Percentiles rank a stretch among this genome's conserved stretches.
These are phyloP conservation scores for Tricholoma matsutake DNA, from an alignment of 768 basidiomycete species.

Conservation along the genomic window DNA sequence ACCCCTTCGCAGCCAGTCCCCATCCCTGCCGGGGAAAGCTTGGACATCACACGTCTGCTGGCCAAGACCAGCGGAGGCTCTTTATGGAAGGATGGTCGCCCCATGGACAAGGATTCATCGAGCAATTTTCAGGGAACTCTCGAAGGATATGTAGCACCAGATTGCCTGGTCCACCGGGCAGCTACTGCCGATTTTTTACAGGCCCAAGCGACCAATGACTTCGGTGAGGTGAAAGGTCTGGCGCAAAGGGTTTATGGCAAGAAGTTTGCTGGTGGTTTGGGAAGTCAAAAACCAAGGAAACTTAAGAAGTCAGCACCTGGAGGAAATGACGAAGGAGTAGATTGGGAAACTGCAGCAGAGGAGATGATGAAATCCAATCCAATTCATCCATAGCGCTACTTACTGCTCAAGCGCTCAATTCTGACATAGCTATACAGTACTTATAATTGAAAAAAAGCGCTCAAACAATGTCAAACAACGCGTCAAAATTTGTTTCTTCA, in stretches of 20 bases:
- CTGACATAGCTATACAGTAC: too few relatives aligned
- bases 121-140: constrained; percentile 29
- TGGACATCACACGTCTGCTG: constrained; percentile 68
- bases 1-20: constrained; percentile 87
- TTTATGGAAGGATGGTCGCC: constrained; percentile 53
- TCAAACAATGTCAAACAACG: constrained; percentile 19
- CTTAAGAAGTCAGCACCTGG: constrained; percentile 25
- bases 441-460: too few relatives aligned
- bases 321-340: constrained; percentile 40
- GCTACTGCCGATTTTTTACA: constrained; percentile 61
- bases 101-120: constrained; percentile 41
- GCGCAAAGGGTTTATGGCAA: constrained; percentile 51
- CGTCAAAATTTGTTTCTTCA: constrained; percentile 12
- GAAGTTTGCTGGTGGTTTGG: constrained; percentile 33
- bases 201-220: constrained; percentile 73
- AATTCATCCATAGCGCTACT: neutral
- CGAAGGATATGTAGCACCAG: constrained; percentile 50
- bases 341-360: constrained; percentile 38
- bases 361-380: constrained; percentile 21
- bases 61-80: constrained; percentile 69
- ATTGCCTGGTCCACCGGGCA: constrained; percentile 68
- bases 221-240: constrained; percentile 67
- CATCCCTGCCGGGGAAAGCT: constrained; percentile 84
- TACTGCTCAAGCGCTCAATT: neutral
- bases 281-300: constrained; percentile 20